A percentile compares a stretch with the other conserved stretches of the same genome.
phyloP scores from a whole-genome alignment of 75 land plant genomes.

The Azolla pinnata region DNA sequence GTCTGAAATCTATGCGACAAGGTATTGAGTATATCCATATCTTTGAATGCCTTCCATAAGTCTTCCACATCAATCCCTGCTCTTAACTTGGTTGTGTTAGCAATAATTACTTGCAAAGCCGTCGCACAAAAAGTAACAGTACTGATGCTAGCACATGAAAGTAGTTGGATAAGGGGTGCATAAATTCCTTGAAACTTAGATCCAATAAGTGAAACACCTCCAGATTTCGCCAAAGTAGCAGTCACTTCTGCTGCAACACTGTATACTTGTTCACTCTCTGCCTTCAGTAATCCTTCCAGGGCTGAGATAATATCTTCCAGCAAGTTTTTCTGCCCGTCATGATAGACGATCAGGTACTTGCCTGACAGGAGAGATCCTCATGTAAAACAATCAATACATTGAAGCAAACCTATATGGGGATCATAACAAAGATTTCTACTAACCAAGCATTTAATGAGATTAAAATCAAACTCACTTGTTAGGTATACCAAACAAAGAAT shows the following conservation, averaged over 20 bases:
- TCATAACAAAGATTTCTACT: too few species aligned
- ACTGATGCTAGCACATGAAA: slow-evolving; percentile 16
- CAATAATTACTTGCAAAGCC: slow-evolving; percentile 33
- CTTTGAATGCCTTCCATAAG: slow-evolving; percentile 32
- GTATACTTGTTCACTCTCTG: slow-evolving; percentile 20
- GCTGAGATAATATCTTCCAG: slow-evolving; percentile 41
- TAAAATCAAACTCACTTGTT: too few species aligned
- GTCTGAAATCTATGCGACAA: slow-evolving; percentile 13
- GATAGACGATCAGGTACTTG: too few species aligned
- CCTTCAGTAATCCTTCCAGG: slow-evolving; percentile 37
- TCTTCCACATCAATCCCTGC: slow-evolving; percentile 12
- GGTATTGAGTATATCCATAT: slow-evolving; percentile 18
- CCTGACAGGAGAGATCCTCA: too few species aligned
- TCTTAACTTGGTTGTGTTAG: slow-evolving; percentile 13
- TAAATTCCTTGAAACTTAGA: slow-evolving; percentile 20
- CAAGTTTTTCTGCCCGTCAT: slow-evolving; percentile 32
- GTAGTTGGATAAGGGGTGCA: slow-evolving; percentile 25
- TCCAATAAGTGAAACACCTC: slow-evolving; percentile 26
- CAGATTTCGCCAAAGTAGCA: slow-evolving; percentile 18
- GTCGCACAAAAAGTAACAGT: slow-evolving; percentile 31
- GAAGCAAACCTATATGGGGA: too few species aligned
- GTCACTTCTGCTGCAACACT: slow-evolving; percentile 20
- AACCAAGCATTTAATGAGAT: too few species aligned
- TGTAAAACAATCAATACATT: too few species aligned
- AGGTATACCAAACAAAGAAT: too few species aligned